Percentiles rank a stretch among this genome's conserved stretches.
These are phyloP conservation scores for Chaetomium strumarium DNA, from an alignment of 2,329 filamentous ascomycete genomes.

Conservation along the genomic window DNA sequence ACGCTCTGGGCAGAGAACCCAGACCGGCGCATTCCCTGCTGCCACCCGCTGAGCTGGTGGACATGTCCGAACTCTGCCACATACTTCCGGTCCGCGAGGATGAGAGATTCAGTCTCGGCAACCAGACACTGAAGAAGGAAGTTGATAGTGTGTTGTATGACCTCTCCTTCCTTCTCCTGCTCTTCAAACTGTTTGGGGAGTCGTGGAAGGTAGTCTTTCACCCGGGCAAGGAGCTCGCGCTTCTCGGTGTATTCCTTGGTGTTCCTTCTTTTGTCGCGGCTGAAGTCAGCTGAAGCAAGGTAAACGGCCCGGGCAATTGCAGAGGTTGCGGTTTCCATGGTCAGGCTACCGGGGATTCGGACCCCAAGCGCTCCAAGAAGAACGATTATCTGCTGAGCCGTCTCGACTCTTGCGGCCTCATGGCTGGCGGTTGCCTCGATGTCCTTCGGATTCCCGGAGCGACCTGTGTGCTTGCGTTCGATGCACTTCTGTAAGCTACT, in stretches of 20 bases:
- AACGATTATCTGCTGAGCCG: slow-evolving; percentile 21
- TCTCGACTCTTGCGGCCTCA: slow-evolving; percentile 3
- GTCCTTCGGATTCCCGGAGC: neutral
- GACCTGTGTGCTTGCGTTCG: neutral
- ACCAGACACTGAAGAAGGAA: slow-evolving; percentile 24
- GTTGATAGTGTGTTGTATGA: slow-evolving; percentile 21
- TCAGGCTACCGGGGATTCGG: slow-evolving; percentile 21
- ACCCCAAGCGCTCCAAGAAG: slow-evolving; percentile 24
- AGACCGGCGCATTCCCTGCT: slow-evolving; percentile 20
- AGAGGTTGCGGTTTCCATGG: slow-evolving; percentile 22
- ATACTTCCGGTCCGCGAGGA: slow-evolving; percentile 23
- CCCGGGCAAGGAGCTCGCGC: neutral
- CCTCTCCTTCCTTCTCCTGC: slow-evolving; percentile 12
- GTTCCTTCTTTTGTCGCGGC: neutral
- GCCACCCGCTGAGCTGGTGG: slow-evolving; percentile 21
- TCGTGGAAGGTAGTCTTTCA: neutral
- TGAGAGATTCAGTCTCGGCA: slow-evolving; percentile 18
- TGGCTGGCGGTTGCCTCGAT: neutral
- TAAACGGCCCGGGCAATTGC: slow-evolving; percentile 23
- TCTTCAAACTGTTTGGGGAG: neutral
- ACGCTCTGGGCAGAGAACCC: slow-evolving; percentile 26
- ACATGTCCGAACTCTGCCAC: slow-evolving; percentile 26
- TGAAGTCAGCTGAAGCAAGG: slow-evolving; percentile 18
- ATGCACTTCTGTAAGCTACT: neutral
- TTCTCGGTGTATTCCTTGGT: too few relatives aligned